Conservation (phyloP, 192 early-diverging fungal species). For the Phycomyces nitens region DNA sequence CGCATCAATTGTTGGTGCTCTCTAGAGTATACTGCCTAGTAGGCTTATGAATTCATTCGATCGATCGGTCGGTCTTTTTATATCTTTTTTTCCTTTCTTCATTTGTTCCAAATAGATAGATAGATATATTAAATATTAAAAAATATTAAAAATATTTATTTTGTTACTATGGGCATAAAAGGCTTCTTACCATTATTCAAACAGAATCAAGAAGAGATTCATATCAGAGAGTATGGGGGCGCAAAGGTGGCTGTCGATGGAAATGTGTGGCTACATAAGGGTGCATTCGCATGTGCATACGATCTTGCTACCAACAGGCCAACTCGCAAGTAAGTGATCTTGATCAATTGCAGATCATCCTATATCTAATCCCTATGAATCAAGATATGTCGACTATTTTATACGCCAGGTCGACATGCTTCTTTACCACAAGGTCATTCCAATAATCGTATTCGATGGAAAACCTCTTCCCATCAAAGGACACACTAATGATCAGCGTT, state of each 20-base stretch:
- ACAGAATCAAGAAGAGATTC: slow-evolving; percentile 61
- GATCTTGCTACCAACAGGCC: slow-evolving; percentile 69
- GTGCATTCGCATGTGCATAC: slow-evolving; percentile 78
- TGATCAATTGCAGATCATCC: background rate
- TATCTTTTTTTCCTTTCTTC: no score
- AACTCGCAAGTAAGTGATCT: slow-evolving; percentile 59
- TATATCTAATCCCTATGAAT: background rate
- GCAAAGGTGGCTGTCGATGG: slow-evolving; percentile 83
- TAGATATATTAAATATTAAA: no score
- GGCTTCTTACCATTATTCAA: slow-evolving; percentile 83
- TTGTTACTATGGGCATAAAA: slow-evolving; percentile 78
- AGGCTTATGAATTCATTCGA: no score
- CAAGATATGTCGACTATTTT: slow-evolving; percentile 82
- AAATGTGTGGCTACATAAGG: slow-evolving; percentile 94
- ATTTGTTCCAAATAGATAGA: no score
- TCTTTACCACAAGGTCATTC: slow-evolving; percentile 63
- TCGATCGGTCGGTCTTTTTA: no score
- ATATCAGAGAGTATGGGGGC: slow-evolving; percentile 70
- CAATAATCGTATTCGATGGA: slow-evolving; percentile 95
- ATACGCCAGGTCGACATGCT: slow-evolving; percentile 76
- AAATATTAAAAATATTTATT: background rate
- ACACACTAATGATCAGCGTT: slow-evolving; percentile 66
- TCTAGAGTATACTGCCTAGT: no score
- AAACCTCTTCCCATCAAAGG: slow-evolving; percentile 82
- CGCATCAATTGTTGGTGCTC: no score